Conservation (phyloP, 352 stramenopile genomes). For the Phytophthora idaei region DNA sequence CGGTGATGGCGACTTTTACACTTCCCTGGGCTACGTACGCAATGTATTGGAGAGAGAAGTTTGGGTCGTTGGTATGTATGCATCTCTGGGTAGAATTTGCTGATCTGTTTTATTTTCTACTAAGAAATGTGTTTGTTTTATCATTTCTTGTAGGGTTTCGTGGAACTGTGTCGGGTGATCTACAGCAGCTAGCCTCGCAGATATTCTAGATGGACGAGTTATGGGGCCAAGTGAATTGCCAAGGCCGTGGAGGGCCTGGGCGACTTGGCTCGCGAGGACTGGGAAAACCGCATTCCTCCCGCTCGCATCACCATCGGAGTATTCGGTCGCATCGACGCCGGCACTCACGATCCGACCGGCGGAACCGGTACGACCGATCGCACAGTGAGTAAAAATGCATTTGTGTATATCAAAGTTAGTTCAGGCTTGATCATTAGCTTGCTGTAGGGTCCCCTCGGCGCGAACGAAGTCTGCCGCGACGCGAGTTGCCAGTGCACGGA, state of each 20-base stretch:
- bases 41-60: constrained; percentile 68
- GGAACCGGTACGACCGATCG: neutral
- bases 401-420: neutral
- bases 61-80: constrained; percentile 64
- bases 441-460: neutral
- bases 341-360: neutral
- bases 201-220: constrained; percentile 71
- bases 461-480: neutral
- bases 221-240: constrained; percentile 37
- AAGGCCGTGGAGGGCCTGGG: neutral
- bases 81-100: neutral
- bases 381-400: neutral
- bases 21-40: constrained; percentile 63
- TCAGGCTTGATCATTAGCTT: neutral
- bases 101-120: neutral
- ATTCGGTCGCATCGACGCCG: neutral
- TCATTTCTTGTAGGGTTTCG: constrained; percentile 44
- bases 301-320: neutral
- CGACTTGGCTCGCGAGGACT: neutral
- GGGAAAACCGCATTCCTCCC: neutral
- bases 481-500: neutral
- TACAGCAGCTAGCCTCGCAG: constrained; percentile 63
- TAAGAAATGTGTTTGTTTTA: too few species aligned
- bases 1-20: constrained; percentile 79
- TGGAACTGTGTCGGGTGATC: constrained; percentile 57